phyloP scores from a whole-genome alignment of 768 basidiomycete genomes.

The Clitopilus hobsonii region DNA sequence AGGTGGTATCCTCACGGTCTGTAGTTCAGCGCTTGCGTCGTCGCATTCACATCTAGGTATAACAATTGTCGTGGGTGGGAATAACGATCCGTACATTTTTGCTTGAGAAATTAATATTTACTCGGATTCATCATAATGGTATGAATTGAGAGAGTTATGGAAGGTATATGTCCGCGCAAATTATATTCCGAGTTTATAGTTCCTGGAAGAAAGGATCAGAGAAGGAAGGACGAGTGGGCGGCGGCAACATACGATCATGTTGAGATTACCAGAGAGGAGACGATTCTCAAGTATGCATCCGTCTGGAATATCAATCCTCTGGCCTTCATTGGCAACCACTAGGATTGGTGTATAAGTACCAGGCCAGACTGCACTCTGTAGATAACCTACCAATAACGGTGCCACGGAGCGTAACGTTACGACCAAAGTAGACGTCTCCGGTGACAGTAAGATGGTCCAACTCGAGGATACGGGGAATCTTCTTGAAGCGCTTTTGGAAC shows the following conservation, averaged over 20 bases:
- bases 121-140: slow-evolving; percentile 7
- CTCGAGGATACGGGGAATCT: slow-evolving; percentile 86
- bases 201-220: slow-evolving; percentile 16
- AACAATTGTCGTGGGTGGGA: neutral
- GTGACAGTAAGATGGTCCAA: slow-evolving; percentile 93
- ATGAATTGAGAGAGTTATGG: slow-evolving; percentile 7
- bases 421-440: slow-evolving; percentile 88
- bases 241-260: slow-evolving; percentile 57
- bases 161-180: neutral
- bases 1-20: no score
- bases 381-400: slow-evolving; percentile 68
- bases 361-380: neutral
- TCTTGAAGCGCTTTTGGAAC: slow-evolving; percentile 95
- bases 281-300: slow-evolving; percentile 74
- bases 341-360: slow-evolving; percentile 1
- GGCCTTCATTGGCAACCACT: slow-evolving; percentile 79
- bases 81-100: slow-evolving; percentile 8
- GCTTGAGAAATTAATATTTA: neutral
- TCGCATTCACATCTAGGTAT: no score
- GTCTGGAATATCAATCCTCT: slow-evolving; percentile 80
- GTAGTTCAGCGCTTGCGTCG: no score
- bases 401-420: slow-evolving; percentile 79
- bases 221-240: neutral
- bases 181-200: slow-evolving; percentile 17
- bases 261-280: slow-evolving; percentile 81